phyloP scores from a whole-genome alignment of 2,329 filamentous ascomycete species.

The Trichoderma breve region DNA sequence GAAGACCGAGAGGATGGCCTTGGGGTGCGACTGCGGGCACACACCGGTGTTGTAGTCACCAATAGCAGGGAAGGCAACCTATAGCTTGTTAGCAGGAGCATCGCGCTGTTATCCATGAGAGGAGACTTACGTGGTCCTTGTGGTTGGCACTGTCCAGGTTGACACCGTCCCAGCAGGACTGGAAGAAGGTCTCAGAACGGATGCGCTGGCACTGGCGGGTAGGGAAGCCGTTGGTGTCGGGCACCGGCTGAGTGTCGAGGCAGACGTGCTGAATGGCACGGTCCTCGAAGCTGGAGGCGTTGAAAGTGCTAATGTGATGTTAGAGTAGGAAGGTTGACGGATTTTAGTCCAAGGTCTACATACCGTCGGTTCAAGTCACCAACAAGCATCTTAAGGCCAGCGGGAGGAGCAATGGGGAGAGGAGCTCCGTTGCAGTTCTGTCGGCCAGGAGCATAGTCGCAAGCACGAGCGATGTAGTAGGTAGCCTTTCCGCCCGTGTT shows the following conservation, averaged over 20 bases:
- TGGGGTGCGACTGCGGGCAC: slow-evolving; percentile 37
- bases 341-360: not conserved
- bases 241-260: slow-evolving; percentile 39
- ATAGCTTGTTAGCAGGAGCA: not conserved
- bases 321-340: not conserved
- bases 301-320: slow-evolving; percentile 37
- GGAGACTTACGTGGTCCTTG: slow-evolving; percentile 34
- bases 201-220: slow-evolving; percentile 49
- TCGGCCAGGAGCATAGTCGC: slow-evolving; percentile 29
- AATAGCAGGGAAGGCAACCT: slow-evolving; percentile 31
- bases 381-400: slow-evolving; percentile 64
- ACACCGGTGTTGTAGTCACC: slow-evolving; percentile 21
- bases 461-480: slow-evolving; percentile 30
- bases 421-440: slow-evolving; percentile 24
- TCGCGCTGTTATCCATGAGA: not conserved
- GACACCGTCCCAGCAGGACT: slow-evolving; percentile 61
- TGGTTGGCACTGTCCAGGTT: slow-evolving; percentile 55
- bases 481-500: slow-evolving; percentile 23
- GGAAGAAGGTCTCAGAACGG: slow-evolving; percentile 56
- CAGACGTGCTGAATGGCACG: slow-evolving; percentile 57
- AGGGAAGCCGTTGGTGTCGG: slow-evolving; percentile 50
- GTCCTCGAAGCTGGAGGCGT: slow-evolving; percentile 43
- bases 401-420: slow-evolving; percentile 55
- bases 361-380: slow-evolving; percentile 52
- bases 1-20: slow-evolving; percentile 44